phyloP scores from a whole-genome alignment of 164 flowering plant species.

The Magnolia sinica region DNA sequence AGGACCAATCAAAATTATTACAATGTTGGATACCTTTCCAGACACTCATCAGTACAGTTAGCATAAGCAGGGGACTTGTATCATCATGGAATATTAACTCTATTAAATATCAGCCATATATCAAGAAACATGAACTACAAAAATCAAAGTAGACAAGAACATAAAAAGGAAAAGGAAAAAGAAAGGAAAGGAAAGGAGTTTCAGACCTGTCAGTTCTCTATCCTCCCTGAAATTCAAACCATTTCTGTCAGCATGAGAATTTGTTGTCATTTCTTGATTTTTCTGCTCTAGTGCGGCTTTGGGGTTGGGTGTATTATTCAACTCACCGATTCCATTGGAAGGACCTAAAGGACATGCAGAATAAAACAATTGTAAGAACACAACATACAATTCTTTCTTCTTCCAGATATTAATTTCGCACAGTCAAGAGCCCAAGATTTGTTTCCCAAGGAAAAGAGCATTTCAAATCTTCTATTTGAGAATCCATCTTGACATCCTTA shows the following conservation, averaged over 20 bases:
- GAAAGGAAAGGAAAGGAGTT: background rate
- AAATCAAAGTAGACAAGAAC: background rate
- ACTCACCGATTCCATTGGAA: constrained; percentile 8
- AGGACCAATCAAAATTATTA: too few relatives aligned
- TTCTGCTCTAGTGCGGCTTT: background rate
- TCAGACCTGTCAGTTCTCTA: background rate
- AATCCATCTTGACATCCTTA: too few relatives aligned
- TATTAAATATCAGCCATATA: too few relatives aligned
- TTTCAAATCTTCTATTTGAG: background rate
- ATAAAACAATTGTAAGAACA: background rate
- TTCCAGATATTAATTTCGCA: background rate
- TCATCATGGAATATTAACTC: too few relatives aligned
- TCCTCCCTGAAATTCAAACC: background rate
- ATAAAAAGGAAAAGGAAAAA: background rate
- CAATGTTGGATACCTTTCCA: too few relatives aligned
- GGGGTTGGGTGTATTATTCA: background rate
- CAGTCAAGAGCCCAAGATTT: background rate
- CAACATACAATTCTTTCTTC: background rate
- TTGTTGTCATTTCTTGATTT: background rate
- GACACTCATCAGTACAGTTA: too few relatives aligned
- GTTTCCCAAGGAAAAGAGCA: background rate
- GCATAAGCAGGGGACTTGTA: too few relatives aligned
- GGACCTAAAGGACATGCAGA: constrained; percentile 8
- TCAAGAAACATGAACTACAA: too few relatives aligned
- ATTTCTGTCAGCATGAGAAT: background rate